Evolutionary conservation across 106 monocot genomes (phyloP), one percentile per base, ranked within the genome.

Genomic region (Allium sativum): DNA sequence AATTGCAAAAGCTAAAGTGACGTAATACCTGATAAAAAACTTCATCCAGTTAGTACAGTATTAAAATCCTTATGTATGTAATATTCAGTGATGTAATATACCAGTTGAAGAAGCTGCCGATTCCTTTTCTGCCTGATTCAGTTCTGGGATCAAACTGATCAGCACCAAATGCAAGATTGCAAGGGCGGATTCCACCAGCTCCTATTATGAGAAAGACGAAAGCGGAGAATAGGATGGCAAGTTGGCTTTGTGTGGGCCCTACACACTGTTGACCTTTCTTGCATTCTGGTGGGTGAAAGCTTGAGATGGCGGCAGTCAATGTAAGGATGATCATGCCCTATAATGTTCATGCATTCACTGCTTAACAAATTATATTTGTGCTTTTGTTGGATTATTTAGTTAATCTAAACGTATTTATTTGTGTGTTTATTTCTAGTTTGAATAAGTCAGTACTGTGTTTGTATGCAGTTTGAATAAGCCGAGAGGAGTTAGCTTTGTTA

Each of bases 51-150:
- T 31, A 31, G 5, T 31, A 31, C 31, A 31, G 1, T 12, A 7
- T 12, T 50, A 50, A 12, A 47, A 50, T 50, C 15, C 15, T 1
- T 50, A 7, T 12, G 1, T 2, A 50, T 50, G 48, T 50, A 2
- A 50, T 11, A 12, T 50, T 50, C 15, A 12, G 8, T 50, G 6
- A 12, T 50, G 8, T 50, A 12, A 50, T 50, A 50, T 55, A 64
- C 93, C 93, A 89, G 65, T 89, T 93, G 85, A 89, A 93, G 76
- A 76, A 93, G 69, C 82, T 93, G 82, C 70, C 67, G 5, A 82
- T 77, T 62, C 70, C 78, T 2, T 62, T 42, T 8, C 74, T 54
- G 46, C 73, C 73, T 17, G 45, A 0, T 12, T 65, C 78, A 0
- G 75, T 70, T 1, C 15, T 53, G 1, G 56, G 45, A 45, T 83